These are phyloP conservation scores for Ophiostoma australiae DNA, from an alignment of 2,329 filamentous ascomycete genomes.

Conservation along the genomic window DNA sequence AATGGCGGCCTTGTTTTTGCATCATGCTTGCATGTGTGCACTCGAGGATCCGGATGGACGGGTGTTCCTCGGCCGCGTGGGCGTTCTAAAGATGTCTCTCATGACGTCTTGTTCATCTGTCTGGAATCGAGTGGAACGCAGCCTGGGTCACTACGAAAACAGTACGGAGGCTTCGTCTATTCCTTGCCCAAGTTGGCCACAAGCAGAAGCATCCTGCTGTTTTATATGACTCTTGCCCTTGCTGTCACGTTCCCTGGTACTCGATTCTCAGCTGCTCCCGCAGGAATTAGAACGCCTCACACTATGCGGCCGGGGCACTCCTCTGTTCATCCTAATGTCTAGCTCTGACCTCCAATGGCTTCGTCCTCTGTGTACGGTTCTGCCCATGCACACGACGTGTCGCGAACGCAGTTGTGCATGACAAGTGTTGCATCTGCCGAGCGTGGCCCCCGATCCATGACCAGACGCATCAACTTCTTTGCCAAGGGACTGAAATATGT, in stretches of 20 bases:
- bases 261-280: slow-evolving; percentile 31
- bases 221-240: slow-evolving; percentile 32
- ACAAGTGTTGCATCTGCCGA: slow-evolving; percentile 36
- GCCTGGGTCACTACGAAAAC: slow-evolving; percentile 48
- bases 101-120: slow-evolving; percentile 20
- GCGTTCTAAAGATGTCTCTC: slow-evolving; percentile 7
- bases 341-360: slow-evolving; percentile 28
- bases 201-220: slow-evolving; percentile 42
- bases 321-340: slow-evolving; percentile 25
- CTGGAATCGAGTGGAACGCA: slow-evolving; percentile 41
- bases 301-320: slow-evolving; percentile 19
- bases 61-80: background rate
- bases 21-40: background rate
- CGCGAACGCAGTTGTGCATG: slow-evolving; percentile 28
- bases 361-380: slow-evolving; percentile 15
- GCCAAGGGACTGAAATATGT: slow-evolving; percentile 32
- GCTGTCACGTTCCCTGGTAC: slow-evolving; percentile 43
- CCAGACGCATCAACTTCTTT: slow-evolving; percentile 54
- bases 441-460: slow-evolving; percentile 41
- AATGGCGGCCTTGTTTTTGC: slow-evolving; percentile 8
- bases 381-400: slow-evolving; percentile 25
- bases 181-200: slow-evolving; percentile 31
- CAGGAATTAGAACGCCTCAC: slow-evolving; percentile 24
- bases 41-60: background rate
- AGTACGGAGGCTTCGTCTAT: slow-evolving; percentile 36